A percentile compares a stretch with the other conserved stretches of the same genome.
These are phyloP conservation scores for Aspergillus avenaceus DNA, from an alignment of 495 filamentous ascomycete genomes.

Conservation along the genomic window DNA sequence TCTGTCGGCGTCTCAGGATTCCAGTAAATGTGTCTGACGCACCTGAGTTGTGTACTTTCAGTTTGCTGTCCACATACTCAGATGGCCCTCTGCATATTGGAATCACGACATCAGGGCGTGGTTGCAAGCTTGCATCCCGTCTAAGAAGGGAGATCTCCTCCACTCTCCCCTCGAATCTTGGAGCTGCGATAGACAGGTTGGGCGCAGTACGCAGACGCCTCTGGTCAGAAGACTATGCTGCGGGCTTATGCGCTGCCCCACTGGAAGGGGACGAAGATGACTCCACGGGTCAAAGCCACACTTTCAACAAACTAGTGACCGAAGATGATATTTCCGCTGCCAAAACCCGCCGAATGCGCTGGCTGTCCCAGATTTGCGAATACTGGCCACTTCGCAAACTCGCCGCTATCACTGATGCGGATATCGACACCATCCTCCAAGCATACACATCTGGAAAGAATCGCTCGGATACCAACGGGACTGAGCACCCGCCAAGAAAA, in stretches of 20 bases:
- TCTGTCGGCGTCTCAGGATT: conserved; percentile 77
- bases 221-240: conserved; percentile 71
- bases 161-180: conserved; percentile 74
- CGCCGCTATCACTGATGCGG: conserved; percentile 70
- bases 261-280: conserved; percentile 74
- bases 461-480: conserved; percentile 13
- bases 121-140: conserved; percentile 90
- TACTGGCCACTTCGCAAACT: conserved; percentile 92
- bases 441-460: conserved; percentile 51
- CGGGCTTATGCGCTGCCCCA: conserved; percentile 38
- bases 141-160: conserved; percentile 84
- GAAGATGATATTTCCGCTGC: conserved; percentile 69
- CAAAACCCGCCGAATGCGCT: conserved; percentile 80
- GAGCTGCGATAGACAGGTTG: conserved; percentile 71
- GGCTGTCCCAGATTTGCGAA: conserved; percentile 95
- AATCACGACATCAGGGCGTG: conserved; percentile 91
- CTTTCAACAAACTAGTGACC: conserved; percentile 77
- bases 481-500: conserved; percentile 19
- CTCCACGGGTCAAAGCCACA: conserved; percentile 72
- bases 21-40: conserved; percentile 91
- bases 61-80: conserved; percentile 78
- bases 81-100: conserved; percentile 94
- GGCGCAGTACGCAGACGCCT: conserved; percentile 73
- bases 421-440: conserved; percentile 68
- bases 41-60: conserved; percentile 84